Conservation (phyloP, 2,329 filamentous ascomycete species). For the Chalara sp. region DNA sequence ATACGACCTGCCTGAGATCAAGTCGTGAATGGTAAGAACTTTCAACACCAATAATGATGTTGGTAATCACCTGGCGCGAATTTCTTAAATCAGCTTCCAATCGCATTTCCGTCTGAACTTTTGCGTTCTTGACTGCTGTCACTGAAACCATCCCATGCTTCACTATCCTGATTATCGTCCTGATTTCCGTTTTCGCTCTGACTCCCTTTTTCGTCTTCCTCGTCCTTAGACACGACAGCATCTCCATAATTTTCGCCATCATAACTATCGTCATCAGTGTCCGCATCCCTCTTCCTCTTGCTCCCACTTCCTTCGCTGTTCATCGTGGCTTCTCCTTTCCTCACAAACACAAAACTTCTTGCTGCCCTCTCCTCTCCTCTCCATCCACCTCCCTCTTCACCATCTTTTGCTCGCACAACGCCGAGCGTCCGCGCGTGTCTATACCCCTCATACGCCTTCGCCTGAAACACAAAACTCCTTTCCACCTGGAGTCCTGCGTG, state of each 20-base stretch:
- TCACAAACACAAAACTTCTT: constrained; percentile 56
- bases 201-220: constrained; percentile 25
- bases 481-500: constrained; percentile 67
- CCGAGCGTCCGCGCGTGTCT: constrained; percentile 67
- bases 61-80: no score
- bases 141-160: no score
- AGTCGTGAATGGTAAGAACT: no score
- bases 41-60: no score
- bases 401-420: constrained; percentile 44
- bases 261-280: constrained; percentile 17
- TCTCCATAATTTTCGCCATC: constrained; percentile 23
- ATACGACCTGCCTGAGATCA: no score
- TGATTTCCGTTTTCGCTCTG: constrained; percentile 22
- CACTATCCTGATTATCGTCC: no score
- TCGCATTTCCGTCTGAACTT: no score
- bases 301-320: constrained; percentile 25
- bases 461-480: constrained; percentile 63
- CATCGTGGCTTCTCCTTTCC: constrained; percentile 41
- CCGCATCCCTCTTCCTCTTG: constrained; percentile 18
- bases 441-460: constrained; percentile 65
- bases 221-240: constrained; percentile 16
- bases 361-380: constrained; percentile 45
- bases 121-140: no score
- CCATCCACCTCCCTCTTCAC: constrained; percentile 38
- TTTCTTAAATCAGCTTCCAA: no score